phyloP scores from a whole-genome alignment of 2,329 filamentous ascomycete genomes.

The Xylariaceae sp. region DNA sequence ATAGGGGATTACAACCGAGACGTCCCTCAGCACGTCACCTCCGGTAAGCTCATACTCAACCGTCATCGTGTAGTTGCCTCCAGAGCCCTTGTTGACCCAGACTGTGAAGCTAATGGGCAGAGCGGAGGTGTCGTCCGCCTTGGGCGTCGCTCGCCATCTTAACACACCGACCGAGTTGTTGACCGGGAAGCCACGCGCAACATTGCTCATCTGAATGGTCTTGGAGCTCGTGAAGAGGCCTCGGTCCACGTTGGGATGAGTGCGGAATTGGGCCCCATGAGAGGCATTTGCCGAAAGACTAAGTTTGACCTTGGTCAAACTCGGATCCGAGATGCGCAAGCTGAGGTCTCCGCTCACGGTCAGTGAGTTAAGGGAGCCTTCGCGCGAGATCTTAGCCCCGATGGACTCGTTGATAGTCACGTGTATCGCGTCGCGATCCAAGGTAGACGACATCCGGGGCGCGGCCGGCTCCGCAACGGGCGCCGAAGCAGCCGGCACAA shows the following conservation, averaged over 20 bases:
- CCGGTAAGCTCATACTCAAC: slow-evolving; percentile 93
- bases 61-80: slow-evolving; percentile 79
- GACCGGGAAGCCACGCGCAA: slow-evolving; percentile 79
- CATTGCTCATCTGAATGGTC: slow-evolving; percentile 83
- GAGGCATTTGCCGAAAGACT: slow-evolving; percentile 67
- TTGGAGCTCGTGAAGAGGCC: slow-evolving; percentile 75
- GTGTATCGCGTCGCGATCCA: slow-evolving; percentile 79
- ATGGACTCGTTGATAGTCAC: slow-evolving; percentile 86
- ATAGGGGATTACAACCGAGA: slow-evolving; percentile 83
- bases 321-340: slow-evolving; percentile 79
- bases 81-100: slow-evolving; percentile 86
- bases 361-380: slow-evolving; percentile 79
- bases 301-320: slow-evolving; percentile 87
- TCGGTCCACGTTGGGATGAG: slow-evolving; percentile 94
- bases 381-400: slow-evolving; percentile 77
- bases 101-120: slow-evolving; percentile 94
- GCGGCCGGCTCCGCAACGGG: slow-evolving; percentile 44
- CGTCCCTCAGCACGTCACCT: slow-evolving; percentile 70
- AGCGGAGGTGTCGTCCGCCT: slow-evolving; percentile 69
- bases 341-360: slow-evolving; percentile 89
- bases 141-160: slow-evolving; percentile 82
- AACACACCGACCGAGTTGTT: slow-evolving; percentile 92
- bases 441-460: slow-evolving; percentile 55
- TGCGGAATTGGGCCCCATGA: slow-evolving; percentile 84
- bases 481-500: slow-evolving; percentile 49